Percentiles rank a stretch among this genome's conserved stretches.
Conservation (phyloP, 805 yeast genomes). For the Soucietia sequanensis region DNA sequence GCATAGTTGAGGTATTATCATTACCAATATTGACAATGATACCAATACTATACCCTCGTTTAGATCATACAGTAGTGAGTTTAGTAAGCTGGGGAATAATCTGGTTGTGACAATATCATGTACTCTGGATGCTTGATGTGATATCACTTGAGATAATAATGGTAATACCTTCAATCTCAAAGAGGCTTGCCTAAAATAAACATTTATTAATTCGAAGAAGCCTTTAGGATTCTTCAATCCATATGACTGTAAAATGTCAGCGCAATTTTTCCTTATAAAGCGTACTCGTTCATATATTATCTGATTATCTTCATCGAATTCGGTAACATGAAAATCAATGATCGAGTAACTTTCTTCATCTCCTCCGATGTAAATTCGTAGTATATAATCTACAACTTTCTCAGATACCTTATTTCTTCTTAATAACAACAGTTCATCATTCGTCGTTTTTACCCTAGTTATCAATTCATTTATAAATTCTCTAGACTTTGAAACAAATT, state of each 20-base stretch:
- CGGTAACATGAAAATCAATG: conserved; percentile 14
- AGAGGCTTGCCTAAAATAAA: conserved; percentile 27
- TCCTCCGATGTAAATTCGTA: conserved; percentile 24
- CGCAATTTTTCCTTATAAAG: conserved; percentile 46
- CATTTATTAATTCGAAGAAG: conserved; percentile 38
- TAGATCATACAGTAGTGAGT: conserved; percentile 40
- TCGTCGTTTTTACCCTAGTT: conserved; percentile 12
- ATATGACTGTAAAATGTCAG: conserved; percentile 38
- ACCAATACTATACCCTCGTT: conserved; percentile 39
- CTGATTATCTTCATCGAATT: conserved; percentile 23
- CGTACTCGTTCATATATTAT: conserved; percentile 48
- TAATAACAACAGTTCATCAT: conserved; percentile 18
- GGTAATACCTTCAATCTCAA: conserved; percentile 38
- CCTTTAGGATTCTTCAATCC: conserved; percentile 36
- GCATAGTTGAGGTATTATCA: conserved; percentile 45
- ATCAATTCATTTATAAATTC: conserved; percentile 22
- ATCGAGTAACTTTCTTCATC: conserved; percentile 11
- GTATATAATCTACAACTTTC: conserved; percentile 20
- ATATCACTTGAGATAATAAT: conserved; percentile 33
- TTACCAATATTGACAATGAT: conserved; percentile 26
- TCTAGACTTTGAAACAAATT: conserved; percentile 32
- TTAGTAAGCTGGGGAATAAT: conserved; percentile 35
- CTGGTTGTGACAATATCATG: conserved; percentile 31
- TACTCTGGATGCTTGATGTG: conserved; percentile 23
- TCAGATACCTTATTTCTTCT: conserved; percentile 19